Conservation (phyloP, 176 grass and related monocot genomes). For the Olyra latifolia region DNA sequence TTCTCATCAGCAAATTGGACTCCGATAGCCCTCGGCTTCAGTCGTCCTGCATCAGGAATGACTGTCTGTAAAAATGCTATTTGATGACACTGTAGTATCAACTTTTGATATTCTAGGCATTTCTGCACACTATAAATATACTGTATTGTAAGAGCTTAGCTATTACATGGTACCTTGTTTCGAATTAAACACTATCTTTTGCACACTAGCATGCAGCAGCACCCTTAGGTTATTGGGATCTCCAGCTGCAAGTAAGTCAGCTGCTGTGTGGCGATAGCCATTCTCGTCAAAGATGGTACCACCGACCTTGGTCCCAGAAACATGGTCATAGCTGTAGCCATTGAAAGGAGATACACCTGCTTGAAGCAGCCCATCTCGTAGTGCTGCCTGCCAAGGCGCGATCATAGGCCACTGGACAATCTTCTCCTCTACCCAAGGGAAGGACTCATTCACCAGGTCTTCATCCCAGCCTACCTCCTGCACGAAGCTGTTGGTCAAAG, state of each 20-base stretch:
- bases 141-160: constrained; percentile 13
- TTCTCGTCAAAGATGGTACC: constrained; percentile 77
- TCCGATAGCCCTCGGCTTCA: constrained; percentile 56
- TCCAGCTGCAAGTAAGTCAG: constrained; percentile 74
- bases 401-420: constrained; percentile 81
- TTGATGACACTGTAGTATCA: not conserved
- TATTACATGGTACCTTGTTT: constrained; percentile 42
- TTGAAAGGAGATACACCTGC: constrained; percentile 82
- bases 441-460: constrained; percentile 76
- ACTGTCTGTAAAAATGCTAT: constrained; percentile 28
- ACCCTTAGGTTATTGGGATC: constrained; percentile 61
- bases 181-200: constrained; percentile 60
- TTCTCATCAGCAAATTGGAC: constrained; percentile 76
- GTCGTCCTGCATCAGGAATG: constrained; percentile 29
- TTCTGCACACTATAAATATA: not conserved
- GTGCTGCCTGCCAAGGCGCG: constrained; percentile 70
- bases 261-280: constrained; percentile 79
- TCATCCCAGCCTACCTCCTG: constrained; percentile 65
- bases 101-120: constrained; percentile 30
- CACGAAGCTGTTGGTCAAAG: constrained; percentile 55
- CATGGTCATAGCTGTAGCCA: constrained; percentile 77
- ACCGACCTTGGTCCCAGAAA: constrained; percentile 80
- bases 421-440: constrained; percentile 72
- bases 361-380: constrained; percentile 65
- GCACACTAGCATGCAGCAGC: constrained; percentile 68